Conservation (phyloP, 441 rosid genomes). For the Geranium incanum region DNA sequence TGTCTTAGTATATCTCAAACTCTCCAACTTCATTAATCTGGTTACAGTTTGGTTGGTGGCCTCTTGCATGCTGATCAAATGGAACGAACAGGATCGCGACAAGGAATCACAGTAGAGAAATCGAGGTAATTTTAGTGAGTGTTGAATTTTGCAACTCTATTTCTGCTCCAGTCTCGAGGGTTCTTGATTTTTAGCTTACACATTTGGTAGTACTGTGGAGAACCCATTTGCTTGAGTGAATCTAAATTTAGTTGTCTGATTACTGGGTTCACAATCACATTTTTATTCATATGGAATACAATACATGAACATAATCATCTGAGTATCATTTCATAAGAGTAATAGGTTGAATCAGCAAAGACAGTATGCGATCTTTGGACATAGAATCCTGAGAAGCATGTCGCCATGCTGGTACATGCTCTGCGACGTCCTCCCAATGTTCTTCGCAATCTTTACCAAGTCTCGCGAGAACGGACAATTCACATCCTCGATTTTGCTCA, state of each 20-base stretch:
- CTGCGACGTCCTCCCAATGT: constrained; percentile 35
- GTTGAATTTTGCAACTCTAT: not conserved
- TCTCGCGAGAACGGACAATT: constrained; percentile 12
- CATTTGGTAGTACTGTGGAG: not conserved
- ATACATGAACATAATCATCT: too few species aligned
- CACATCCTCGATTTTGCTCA: constrained; percentile 12
- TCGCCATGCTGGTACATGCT: constrained; percentile 37
- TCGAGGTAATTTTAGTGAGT: too few species aligned
- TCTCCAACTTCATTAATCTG: too few species aligned
- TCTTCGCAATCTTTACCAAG: constrained; percentile 21
- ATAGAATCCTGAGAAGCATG: constrained; percentile 34
- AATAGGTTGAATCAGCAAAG: constrained; percentile 35
- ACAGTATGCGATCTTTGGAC: constrained; percentile 24
- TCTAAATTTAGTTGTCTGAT: too few species aligned
- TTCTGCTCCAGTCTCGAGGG: not conserved
- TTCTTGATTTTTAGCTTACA: not conserved
- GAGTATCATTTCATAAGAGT: not conserved
- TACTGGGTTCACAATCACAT: too few species aligned
- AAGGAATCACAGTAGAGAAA: not conserved
- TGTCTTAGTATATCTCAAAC: too few species aligned
- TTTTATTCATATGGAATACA: too few species aligned
- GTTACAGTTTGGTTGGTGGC: not conserved
- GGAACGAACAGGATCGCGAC: not conserved
- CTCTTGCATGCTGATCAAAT: not conserved
- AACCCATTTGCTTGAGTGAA: too few species aligned